Conservation (phyloP, 179 eudicot species). For the Patellifolia procumbens region DNA sequence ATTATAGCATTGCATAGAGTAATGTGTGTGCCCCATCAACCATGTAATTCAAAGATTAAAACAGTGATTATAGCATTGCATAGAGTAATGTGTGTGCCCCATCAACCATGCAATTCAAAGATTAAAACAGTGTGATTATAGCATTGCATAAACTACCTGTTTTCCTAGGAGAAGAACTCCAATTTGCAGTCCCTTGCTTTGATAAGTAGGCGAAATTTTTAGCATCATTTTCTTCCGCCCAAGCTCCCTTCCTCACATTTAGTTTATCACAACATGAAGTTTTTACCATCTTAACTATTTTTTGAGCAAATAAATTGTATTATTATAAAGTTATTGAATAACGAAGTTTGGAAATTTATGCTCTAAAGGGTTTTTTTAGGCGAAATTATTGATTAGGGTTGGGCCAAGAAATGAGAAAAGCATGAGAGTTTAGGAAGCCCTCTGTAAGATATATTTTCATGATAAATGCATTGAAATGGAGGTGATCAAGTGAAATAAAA, state of each 20-base stretch:
- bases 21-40: no score
- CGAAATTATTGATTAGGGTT: background rate
- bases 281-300: slow-evolving; percentile 45
- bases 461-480: slow-evolving; percentile 35
- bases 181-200: slow-evolving; percentile 37
- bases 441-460: slow-evolving; percentile 38
- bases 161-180: slow-evolving; percentile 44
- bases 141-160: slow-evolving; percentile 34
- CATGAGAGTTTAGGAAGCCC: slow-evolving; percentile 37
- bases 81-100: no score
- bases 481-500: slow-evolving; percentile 32
- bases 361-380: background rate
- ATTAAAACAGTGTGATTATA: background rate
- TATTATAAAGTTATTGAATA: background rate
- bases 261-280: slow-evolving; percentile 42
- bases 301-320: background rate
- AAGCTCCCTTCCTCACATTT: slow-evolving; percentile 35
- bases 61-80: no score
- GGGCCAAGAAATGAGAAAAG: slow-evolving; percentile 42
- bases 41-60: no score
- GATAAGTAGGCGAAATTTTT: slow-evolving; percentile 34
- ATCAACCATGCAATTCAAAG: no score
- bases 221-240: slow-evolving; percentile 42
- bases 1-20: no score
- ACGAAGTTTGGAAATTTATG: slow-evolving; percentile 16